These are phyloP conservation scores for Mortierella claussenii DNA, from an alignment of 192 early-diverging fungal genomes.

Conservation along the genomic window DNA sequence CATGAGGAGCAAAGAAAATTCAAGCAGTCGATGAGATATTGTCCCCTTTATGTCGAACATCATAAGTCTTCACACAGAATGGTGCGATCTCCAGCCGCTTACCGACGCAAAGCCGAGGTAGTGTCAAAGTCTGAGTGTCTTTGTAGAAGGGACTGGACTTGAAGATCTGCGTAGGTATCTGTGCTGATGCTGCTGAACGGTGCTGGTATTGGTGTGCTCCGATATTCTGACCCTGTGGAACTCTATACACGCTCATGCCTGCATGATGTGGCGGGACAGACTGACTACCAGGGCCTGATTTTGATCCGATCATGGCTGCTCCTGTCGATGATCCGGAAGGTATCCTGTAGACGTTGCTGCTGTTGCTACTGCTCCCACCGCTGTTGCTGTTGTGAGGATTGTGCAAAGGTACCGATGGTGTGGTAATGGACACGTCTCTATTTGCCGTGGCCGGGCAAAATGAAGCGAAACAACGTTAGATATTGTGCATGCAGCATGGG, in stretches of 20 bases:
- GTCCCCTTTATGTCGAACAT: too few relatives aligned
- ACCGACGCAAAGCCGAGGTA: constrained; percentile 34
- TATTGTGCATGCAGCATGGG: too few relatives aligned
- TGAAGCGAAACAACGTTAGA: too few relatives aligned
- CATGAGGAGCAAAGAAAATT: too few relatives aligned
- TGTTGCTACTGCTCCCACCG: constrained; percentile 3
- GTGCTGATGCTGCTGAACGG: not conserved
- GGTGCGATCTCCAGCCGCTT: too few relatives aligned
- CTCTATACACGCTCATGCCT: not conserved
- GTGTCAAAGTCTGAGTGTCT: constrained; percentile 28
- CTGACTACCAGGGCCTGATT: constrained; percentile 11
- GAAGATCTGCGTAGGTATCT: constrained; percentile 15
- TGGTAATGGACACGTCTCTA: constrained; percentile 42
- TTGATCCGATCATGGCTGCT: constrained; percentile 15
- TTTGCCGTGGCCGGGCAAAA: too few relatives aligned
- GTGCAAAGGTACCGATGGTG: constrained; percentile 19
- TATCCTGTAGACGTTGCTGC: constrained; percentile 15
- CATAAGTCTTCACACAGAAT: too few relatives aligned
- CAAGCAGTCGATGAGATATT: too few relatives aligned
- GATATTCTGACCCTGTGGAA: not conserved
- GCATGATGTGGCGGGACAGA: not conserved
- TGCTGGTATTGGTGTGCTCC: not conserved
- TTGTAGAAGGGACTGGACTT: constrained; percentile 49
- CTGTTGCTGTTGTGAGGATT: constrained; percentile 4
- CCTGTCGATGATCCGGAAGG: not conserved